Evolutionary conservation across 345 rosid species (phyloP).

Genomic region (Passiflora organensis): DNA sequence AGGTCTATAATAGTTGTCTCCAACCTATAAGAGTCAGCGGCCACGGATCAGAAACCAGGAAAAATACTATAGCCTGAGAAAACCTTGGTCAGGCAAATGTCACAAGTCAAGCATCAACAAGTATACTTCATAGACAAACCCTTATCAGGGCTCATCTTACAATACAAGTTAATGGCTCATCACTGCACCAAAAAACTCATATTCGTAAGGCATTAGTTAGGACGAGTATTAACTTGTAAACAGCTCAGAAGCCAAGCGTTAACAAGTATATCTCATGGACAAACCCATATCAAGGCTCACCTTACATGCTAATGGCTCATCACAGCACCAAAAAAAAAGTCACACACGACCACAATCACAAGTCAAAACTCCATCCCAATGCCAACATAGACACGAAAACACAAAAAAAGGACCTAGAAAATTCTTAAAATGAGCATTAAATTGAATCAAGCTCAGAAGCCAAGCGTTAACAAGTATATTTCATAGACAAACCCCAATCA

Average conservation of each 20-base stretch:
- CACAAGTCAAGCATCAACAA: constrained; percentile 64
- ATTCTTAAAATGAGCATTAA: no score
- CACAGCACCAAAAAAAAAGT: constrained; percentile 28
- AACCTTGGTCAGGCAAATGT: no score
- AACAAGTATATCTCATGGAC: constrained; percentile 45
- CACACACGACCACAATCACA: no score
- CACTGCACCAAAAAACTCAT: constrained; percentile 15
- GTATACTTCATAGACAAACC: constrained; percentile 40
- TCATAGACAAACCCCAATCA: constrained; percentile 35
- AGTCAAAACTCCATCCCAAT: no score
- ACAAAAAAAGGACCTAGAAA: no score
- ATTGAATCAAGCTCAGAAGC: constrained; percentile 48
- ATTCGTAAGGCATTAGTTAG: not conserved
- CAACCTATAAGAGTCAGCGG: no score
- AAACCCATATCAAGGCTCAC: constrained; percentile 24
- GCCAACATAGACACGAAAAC: no score
- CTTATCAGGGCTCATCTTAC: constrained; percentile 27
- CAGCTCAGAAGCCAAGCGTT: constrained; percentile 12
- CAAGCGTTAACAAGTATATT: constrained; percentile 47
- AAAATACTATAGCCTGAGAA: no score
- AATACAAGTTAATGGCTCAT: constrained; percentile 45
- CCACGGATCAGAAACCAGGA: no score
- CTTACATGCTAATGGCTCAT: constrained; percentile 54
- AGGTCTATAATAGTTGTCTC: no score
- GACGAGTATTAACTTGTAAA: no score